Evolutionary conservation across 371 early-diverging fungal genomes (phyloP).

Genomic region (Coemansia sp.): DNA sequence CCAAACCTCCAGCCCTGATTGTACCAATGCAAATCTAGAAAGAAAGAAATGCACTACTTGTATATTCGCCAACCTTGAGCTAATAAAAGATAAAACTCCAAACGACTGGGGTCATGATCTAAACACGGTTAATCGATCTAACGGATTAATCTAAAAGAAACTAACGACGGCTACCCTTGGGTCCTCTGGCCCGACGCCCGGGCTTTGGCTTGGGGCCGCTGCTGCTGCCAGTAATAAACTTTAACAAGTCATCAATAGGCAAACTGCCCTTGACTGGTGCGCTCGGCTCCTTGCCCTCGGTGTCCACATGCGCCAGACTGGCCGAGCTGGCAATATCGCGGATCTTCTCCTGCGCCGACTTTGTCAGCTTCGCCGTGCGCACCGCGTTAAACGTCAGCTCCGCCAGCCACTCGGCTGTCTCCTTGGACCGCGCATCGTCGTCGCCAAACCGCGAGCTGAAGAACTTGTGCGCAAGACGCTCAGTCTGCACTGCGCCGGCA

Average conservation of each 20-base stretch:
- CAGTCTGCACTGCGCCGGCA: constrained; percentile 69
- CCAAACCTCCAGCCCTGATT: no score
- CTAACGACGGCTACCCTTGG: constrained; percentile 38
- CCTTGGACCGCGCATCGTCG: constrained; percentile 73
- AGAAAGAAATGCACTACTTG: no score
- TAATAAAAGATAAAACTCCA: no score
- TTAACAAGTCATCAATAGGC: constrained; percentile 63
- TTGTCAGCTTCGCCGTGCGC: constrained; percentile 53
- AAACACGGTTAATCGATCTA: background rate
- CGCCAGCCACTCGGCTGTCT: constrained; percentile 69
- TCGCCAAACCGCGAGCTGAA: constrained; percentile 67
- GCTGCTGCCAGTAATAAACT: constrained; percentile 58
- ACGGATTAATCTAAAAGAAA: background rate
- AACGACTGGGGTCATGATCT: no score
- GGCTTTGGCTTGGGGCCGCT: constrained; percentile 36
- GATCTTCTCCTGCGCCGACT: constrained; percentile 45
- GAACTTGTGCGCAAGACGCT: constrained; percentile 71
- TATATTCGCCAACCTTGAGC: no score
- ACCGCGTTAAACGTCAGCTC: constrained; percentile 67
- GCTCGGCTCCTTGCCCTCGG: constrained; percentile 11
- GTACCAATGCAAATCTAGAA: no score
- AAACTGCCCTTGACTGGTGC: constrained; percentile 56
- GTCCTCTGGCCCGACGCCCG: constrained; percentile 32
- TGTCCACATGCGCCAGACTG: constrained; percentile 45
- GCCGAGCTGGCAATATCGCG: constrained; percentile 45